Conservation (phyloP, 805 yeast species). For the Priceomyces fermenticarens region DNA sequence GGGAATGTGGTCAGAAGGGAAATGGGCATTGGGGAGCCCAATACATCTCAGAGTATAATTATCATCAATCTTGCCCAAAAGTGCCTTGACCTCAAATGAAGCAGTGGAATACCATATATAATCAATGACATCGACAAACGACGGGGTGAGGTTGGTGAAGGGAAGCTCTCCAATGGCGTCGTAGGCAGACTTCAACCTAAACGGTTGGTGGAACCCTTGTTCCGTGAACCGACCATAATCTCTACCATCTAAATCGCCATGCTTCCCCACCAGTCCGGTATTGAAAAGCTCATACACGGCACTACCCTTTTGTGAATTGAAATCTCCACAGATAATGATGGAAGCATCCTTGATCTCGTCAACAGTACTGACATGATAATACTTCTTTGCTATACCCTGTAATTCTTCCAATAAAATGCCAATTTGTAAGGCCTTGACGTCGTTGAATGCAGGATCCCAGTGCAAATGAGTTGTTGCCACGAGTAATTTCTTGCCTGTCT, state of each 20-base stretch:
- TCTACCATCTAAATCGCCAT: constrained; percentile 77
- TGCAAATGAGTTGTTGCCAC: constrained; percentile 92
- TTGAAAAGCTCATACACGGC: constrained; percentile 92
- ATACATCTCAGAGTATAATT: constrained; percentile 73
- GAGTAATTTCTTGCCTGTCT: constrained; percentile 68
- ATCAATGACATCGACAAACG: constrained; percentile 89
- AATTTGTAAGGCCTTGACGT: constrained; percentile 93
- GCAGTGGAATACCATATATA: constrained; percentile 92
- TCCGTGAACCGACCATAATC: constrained; percentile 90
- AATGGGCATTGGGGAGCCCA: constrained; percentile 92
- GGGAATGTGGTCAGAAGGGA: constrained; percentile 95
- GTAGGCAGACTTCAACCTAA: constrained; percentile 83
- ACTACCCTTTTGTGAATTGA: constrained; percentile 80
- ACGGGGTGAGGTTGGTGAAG: constrained; percentile 91
- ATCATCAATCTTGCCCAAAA: constrained; percentile 79
- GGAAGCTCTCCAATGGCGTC: constrained; percentile 84
- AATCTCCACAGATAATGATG: constrained; percentile 90
- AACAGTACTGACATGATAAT: constrained; percentile 39
- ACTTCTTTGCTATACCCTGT: constrained; percentile 58
- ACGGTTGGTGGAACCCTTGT: constrained; percentile 79
- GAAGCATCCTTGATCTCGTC: constrained; percentile 63
- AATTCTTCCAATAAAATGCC: constrained; percentile 89
- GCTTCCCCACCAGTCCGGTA: constrained; percentile 75
- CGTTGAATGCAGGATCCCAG: constrained; percentile 97
- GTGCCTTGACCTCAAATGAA: constrained; percentile 76